phyloP scores from a whole-genome alignment of 2,329 filamentous ascomycete species.

The Fusarium tupiense region DNA sequence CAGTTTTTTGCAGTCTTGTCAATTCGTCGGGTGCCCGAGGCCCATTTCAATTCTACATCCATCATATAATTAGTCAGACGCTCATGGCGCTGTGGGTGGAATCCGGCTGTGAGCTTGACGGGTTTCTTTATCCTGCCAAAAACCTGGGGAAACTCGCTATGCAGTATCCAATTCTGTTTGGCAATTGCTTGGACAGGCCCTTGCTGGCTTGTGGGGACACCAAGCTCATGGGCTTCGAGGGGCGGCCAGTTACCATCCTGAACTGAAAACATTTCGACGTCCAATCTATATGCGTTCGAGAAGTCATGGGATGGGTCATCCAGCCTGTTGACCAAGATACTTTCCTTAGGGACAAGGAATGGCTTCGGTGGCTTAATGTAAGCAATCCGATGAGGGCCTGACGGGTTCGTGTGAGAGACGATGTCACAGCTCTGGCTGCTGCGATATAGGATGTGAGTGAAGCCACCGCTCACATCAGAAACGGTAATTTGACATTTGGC shows the following conservation, averaged over 20 bases:
- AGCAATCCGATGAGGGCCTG: constrained; percentile 57
- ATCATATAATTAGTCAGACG: constrained; percentile 57
- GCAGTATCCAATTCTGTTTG: constrained; percentile 52
- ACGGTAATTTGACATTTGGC: constrained; percentile 53
- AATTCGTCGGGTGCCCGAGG: constrained; percentile 51
- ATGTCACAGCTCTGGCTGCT: constrained; percentile 65
- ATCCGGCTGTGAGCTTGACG: constrained; percentile 42
- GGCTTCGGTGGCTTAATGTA: constrained; percentile 59
- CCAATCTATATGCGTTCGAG: constrained; percentile 60
- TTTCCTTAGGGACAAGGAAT: constrained; percentile 63
- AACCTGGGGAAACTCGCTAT: constrained; percentile 54
- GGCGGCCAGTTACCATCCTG: constrained; percentile 64
- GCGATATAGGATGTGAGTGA: constrained; percentile 59
- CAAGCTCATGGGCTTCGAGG: constrained; percentile 51
- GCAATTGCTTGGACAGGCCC: constrained; percentile 30
- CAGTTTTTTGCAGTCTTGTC: constrained; percentile 57
- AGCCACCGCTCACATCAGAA: constrained; percentile 48
- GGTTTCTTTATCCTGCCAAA: constrained; percentile 54
- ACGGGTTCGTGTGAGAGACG: constrained; percentile 59
- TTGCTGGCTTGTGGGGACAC: constrained; percentile 35
- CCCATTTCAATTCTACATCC: constrained; percentile 61
- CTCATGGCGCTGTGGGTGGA: constrained; percentile 36
- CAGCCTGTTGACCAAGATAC: constrained; percentile 59
- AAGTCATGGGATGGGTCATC: constrained; percentile 59
- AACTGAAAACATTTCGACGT: constrained; percentile 63